Conservation (phyloP, 139 green algal genomes). For the Haematococcus sp. region DNA sequence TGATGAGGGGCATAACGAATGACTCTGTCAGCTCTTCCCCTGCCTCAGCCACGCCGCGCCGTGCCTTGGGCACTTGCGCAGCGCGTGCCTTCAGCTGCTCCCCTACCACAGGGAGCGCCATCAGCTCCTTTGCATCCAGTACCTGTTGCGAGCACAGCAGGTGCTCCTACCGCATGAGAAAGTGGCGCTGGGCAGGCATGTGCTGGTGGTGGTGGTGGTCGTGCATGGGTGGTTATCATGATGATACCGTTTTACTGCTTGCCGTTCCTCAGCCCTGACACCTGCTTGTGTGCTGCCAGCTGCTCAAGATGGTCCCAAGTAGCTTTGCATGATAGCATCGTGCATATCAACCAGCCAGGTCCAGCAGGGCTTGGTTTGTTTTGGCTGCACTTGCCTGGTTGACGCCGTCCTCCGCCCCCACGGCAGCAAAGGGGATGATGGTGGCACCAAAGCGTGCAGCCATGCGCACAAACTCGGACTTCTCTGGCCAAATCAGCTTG, state of each 20-base stretch:
- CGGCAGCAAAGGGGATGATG: conserved; percentile 90
- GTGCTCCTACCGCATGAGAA: too few relatives aligned
- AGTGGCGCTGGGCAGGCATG: too few relatives aligned
- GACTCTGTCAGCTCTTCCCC: conserved; percentile 36
- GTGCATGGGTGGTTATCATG: too few relatives aligned
- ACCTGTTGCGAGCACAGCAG: too few relatives aligned
- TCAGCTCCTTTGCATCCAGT: conserved; percentile 47
- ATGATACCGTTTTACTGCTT: too few relatives aligned
- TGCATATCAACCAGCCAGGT: too few relatives aligned
- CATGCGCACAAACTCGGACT: conserved; percentile 91
- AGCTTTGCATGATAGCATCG: too few relatives aligned
- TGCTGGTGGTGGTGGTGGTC: too few relatives aligned
- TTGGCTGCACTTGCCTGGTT: conserved; percentile 20
- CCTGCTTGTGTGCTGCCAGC: too few relatives aligned
- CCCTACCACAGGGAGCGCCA: conserved; percentile 58
- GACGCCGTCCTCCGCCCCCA: conserved; percentile 52
- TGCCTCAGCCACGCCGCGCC: conserved; percentile 39
- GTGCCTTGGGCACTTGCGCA: conserved; percentile 2
- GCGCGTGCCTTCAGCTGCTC: conserved; percentile 32
- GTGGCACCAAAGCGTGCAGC: conserved; percentile 81
- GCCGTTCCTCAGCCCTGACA: too few relatives aligned
- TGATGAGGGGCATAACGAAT: conserved; percentile 56
- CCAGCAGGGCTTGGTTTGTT: too few relatives aligned
- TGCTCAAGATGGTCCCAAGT: too few relatives aligned
- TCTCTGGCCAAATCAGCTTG: conserved; percentile 84